Conservation (phyloP, 2,329 filamentous ascomycete species). For the Tolypocladium album region DNA sequence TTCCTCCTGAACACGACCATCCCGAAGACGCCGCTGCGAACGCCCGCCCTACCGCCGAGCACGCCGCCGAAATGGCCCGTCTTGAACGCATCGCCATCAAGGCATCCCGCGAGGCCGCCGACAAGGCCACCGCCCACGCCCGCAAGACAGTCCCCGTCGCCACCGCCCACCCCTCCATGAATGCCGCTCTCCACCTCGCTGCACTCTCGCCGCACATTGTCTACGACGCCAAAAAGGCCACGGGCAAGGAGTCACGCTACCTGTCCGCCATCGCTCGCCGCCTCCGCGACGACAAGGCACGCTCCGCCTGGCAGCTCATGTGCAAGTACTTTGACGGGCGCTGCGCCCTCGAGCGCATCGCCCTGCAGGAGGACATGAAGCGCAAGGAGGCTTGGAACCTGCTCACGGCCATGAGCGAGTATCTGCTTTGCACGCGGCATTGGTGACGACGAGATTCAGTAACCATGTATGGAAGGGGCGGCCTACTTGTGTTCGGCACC, state of each 20-base stretch:
- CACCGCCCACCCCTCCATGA: constrained; percentile 45
- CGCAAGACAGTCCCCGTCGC: constrained; percentile 36
- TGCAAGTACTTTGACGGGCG: constrained; percentile 82
- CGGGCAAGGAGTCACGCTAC: constrained; percentile 66
- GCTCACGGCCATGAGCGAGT: constrained; percentile 54
- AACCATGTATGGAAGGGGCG: neutral
- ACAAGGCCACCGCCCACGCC: constrained; percentile 44
- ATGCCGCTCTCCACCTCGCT: constrained; percentile 45
- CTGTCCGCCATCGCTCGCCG: constrained; percentile 47
- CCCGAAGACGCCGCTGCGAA: constrained; percentile 12
- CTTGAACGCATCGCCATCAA: constrained; percentile 47
- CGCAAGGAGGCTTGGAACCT: constrained; percentile 67
- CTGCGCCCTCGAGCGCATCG: constrained; percentile 76
- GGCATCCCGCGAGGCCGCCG: constrained; percentile 41
- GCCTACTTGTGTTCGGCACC: neutral
- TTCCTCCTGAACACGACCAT: neutral
- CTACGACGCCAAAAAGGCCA: constrained; percentile 67
- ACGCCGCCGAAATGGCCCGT: constrained; percentile 50
- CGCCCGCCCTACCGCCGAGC: constrained; percentile 35
- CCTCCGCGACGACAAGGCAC: constrained; percentile 45
- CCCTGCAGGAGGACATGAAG: constrained; percentile 77
- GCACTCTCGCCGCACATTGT: constrained; percentile 57
- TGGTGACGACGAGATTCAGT: constrained; percentile 38
- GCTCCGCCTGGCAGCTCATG: constrained; percentile 61
- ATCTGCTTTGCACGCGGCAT: constrained; percentile 56